Evolutionary conservation across 352 stramenopile species (phyloP).

Genomic region (Phytophthora hybrid): DNA sequence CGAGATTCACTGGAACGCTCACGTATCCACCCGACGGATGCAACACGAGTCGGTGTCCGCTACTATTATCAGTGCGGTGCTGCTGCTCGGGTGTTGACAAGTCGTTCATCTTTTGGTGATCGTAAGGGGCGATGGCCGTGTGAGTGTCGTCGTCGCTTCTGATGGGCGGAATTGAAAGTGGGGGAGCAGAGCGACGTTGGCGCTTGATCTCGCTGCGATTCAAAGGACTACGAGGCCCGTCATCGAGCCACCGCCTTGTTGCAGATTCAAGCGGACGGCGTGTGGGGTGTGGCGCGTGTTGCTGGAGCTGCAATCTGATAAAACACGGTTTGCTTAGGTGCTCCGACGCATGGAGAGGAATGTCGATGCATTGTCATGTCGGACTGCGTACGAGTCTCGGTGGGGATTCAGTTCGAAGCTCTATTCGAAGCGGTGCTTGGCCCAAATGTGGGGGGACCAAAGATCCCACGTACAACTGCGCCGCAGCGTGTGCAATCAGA

Average conservation of each 20-base stretch:
- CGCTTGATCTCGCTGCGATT: not conserved
- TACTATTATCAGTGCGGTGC: conserved; percentile 18
- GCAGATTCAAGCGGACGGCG: conserved; percentile 16
- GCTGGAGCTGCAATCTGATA: not conserved
- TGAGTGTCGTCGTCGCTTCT: conserved; percentile 16
- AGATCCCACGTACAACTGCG: conserved; percentile 8
- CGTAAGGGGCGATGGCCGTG: conserved; percentile 10
- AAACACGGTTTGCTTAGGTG: not conserved
- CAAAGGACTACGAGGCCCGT: not conserved
- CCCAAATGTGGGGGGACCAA: too few species aligned
- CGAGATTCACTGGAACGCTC: conserved; percentile 19
- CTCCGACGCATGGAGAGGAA: not conserved
- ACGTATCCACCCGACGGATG: conserved; percentile 15
- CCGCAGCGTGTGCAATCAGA: conserved; percentile 20
- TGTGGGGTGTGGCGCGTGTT: not conserved
- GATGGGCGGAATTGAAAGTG: conserved; percentile 23
- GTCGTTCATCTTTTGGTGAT: conserved; percentile 31
- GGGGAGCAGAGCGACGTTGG: not conserved
- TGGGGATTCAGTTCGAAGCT: conserved; percentile 27
- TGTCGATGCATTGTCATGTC: not conserved
- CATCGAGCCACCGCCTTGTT: conserved; percentile 14
- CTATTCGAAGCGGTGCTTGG: conserved; percentile 19
- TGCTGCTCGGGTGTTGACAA: conserved; percentile 11
- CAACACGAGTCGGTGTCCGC: conserved; percentile 25
- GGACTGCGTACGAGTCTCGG: not conserved